Evolutionary conservation across 208 protist species (phyloP).

Genomic region (Leishmania arabica): DNA sequence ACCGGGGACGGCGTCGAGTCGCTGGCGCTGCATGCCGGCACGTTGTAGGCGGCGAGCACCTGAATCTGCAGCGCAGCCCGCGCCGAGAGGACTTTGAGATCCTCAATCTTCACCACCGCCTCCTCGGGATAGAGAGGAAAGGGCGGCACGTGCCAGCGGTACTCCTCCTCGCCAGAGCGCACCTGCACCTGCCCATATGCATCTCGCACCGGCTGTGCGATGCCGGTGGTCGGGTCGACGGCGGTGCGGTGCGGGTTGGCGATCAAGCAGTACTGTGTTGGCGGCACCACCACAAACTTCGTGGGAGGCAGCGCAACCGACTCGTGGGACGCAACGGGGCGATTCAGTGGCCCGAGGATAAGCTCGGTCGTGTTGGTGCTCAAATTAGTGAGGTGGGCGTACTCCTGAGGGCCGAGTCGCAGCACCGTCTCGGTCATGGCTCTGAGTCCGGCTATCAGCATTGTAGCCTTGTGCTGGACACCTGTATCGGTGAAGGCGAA

Average conservation of each 20-base stretch:
- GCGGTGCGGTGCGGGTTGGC: constrained; percentile 54
- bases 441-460: background rate
- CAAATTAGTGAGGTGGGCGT: constrained; percentile 76
- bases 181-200: constrained; percentile 80
- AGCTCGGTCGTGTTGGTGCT: constrained; percentile 65
- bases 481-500: background rate
- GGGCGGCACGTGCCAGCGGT: constrained; percentile 71
- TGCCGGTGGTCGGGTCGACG: constrained; percentile 26
- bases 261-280: constrained; percentile 55
- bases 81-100: constrained; percentile 65
- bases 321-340: constrained; percentile 56
- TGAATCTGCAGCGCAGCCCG: constrained; percentile 49
- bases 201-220: constrained; percentile 44
- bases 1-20: background rate
- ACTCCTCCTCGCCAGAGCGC: constrained; percentile 80
- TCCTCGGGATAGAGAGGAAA: constrained; percentile 95
- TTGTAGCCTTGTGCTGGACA: background rate
- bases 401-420: constrained; percentile 61
- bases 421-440: constrained; percentile 30
- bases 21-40: background rate
- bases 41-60: constrained; percentile 68
- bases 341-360: constrained; percentile 57
- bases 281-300: constrained; percentile 59
- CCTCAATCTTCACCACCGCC: constrained; percentile 41
- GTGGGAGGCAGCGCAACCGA: constrained; percentile 36